Base-by-base conservation (phyloP, 345 rosid species). In the Laguncularia racemosa region DNA sequence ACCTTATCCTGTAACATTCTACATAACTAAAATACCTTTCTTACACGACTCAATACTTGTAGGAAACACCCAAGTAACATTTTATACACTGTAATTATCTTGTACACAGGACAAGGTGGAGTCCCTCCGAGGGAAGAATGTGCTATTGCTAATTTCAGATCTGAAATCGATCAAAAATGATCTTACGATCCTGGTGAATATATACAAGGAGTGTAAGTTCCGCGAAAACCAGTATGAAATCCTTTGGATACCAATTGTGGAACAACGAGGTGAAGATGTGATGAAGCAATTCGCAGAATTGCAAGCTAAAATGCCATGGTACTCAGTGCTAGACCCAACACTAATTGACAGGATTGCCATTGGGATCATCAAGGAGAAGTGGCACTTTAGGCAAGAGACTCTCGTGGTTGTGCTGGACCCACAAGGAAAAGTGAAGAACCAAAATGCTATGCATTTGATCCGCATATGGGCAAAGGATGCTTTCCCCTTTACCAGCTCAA, bases 41-140 rank as follows among this genome's bases (percentile, higher is more conserved):
- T n/a, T n/a, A n/a, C n/a, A n/a, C n/a, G n/a, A n/a, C n/a, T n/a
- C n/a, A n/a, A n/a, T n/a, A n/a, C n/a, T n/a, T n/a, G n/a, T n/a
- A n/a, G n/a, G n/a, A n/a, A n/a, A n/a, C n/a, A n/a, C n/a, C n/a
- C n/a, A n/a, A n/a, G n/a, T n/a, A n/a, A n/a, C n/a, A n/a, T n/a
- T n/a, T n/a, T n/a, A n/a, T n/a, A n/a, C n/a, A n/a, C n/a, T n/a
- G n/a, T n/a, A n/a, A n/a, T n/a, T n/a, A n/a, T n/a, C n/a, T 23
- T n/a, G n/a, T n/a, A n/a, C 2, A 64, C 56, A 63, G 69, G 69
- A 60, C 38, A 60, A 50, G 66, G 50, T 72, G 23, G 77, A 73
- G 2, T 56, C 50, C 6, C 63, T 67, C 10, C 11, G 72, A 14
- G 59, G 72, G 52, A 72, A 67, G 56, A 59, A 59, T 5, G 72